Percentiles rank a stretch among this genome's conserved stretches.
These are phyloP conservation scores for Inonotus hispidus DNA, from an alignment of 1,284 basidiomycete species.

Conservation along the genomic window DNA sequence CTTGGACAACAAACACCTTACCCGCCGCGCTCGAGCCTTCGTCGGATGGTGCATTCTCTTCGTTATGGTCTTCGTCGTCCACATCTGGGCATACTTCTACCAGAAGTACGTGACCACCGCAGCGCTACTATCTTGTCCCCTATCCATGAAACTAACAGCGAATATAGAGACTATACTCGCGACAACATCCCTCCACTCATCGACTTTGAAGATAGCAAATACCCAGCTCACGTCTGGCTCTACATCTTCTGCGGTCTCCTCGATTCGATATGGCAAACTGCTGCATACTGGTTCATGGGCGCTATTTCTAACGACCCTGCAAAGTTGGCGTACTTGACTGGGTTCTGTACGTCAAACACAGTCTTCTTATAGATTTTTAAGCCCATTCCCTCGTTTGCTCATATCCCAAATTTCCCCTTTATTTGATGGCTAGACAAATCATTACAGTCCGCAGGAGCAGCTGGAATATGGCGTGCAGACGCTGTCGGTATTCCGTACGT, in stretches of 20 bases:
- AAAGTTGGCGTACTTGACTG: slow-evolving; percentile 38
- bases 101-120: slow-evolving; percentile 44
- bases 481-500: slow-evolving; percentile 27
- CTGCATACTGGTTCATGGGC: slow-evolving; percentile 38
- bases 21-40: slow-evolving; percentile 60
- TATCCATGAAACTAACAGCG: background rate
- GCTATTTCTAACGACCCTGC: slow-evolving; percentile 37
- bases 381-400: background rate
- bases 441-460: slow-evolving; percentile 33
- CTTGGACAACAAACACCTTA: slow-evolving; percentile 23
- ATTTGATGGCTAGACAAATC: slow-evolving; percentile 31
- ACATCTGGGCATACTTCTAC: slow-evolving; percentile 66
- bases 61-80: slow-evolving; percentile 55
- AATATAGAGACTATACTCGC: slow-evolving; percentile 54
- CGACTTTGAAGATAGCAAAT: slow-evolving; percentile 29
- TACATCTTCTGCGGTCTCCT: slow-evolving; percentile 38
- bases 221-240: slow-evolving; percentile 32
- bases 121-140: background rate
- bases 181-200: slow-evolving; percentile 28
- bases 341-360: slow-evolving; percentile 32
- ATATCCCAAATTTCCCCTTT: background rate
- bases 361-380: background rate
- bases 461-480: slow-evolving; percentile 34
- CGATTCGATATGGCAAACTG: slow-evolving; percentile 42
- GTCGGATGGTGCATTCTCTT: slow-evolving; percentile 55